Conservation (phyloP, 2,329 filamentous ascomycete genomes). For the Xylaria hypoxylon region DNA sequence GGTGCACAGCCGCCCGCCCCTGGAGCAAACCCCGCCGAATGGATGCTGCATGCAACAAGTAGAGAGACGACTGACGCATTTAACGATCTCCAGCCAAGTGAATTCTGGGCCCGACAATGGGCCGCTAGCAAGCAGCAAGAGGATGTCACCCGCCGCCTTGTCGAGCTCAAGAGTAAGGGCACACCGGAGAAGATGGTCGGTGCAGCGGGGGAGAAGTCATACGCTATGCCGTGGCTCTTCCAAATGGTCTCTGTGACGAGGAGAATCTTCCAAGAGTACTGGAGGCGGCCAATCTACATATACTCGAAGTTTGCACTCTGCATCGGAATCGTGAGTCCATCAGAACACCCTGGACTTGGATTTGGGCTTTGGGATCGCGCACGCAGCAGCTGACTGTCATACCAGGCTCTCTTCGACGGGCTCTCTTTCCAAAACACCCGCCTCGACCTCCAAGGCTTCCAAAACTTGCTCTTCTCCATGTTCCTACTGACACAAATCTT, state of each 20-base stretch:
- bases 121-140: too few species aligned
- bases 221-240: not conserved
- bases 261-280: conserved; percentile 33
- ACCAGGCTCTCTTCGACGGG: conserved; percentile 75
- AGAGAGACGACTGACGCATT: too few species aligned
- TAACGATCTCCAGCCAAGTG: too few species aligned
- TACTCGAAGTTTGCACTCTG: conserved; percentile 33
- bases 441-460: conserved; percentile 77
- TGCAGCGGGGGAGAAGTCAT: too few species aligned
- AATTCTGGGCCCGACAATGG: conserved; percentile 56
- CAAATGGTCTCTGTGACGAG: conserved; percentile 12
- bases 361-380: too few species aligned
- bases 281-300: conserved; percentile 34
- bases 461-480: conserved; percentile 64
- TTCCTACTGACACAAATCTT: conserved; percentile 69
- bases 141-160: too few species aligned
- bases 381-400: not conserved
- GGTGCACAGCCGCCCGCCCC: conserved; percentile 70
- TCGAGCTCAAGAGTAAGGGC: too few species aligned
- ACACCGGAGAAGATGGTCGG: too few species aligned
- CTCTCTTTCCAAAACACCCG: conserved; percentile 80
- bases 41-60: conserved; percentile 75
- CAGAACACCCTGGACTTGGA: not conserved
- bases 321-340: conserved; percentile 29
- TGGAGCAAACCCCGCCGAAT: conserved; percentile 81